Conservation (phyloP, 176 grass and related monocot species). For the Zizania latifolia region DNA sequence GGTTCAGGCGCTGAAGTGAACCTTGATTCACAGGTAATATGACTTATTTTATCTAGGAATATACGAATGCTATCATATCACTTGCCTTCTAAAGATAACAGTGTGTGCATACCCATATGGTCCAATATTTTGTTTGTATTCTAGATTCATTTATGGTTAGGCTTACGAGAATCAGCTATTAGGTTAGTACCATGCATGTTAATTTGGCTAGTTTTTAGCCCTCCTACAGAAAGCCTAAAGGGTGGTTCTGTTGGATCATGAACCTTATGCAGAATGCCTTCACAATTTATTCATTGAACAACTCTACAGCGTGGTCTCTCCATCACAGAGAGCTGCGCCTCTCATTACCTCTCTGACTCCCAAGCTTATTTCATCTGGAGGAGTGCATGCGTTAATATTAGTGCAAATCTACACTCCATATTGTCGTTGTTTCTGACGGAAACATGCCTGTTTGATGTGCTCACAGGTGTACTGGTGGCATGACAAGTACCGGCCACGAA, state of each 20-base stretch:
- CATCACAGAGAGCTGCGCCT: background rate
- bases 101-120: background rate
- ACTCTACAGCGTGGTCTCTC: too few relatives aligned
- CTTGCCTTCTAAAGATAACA: background rate
- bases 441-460: constrained; percentile 14
- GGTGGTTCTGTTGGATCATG: background rate
- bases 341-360: background rate
- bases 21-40: constrained; percentile 74
- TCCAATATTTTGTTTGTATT: background rate
- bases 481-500: constrained; percentile 90
- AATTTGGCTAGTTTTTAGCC: background rate
- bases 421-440: constrained; percentile 8
- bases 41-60: background rate
- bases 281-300: too few relatives aligned
- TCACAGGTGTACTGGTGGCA: constrained; percentile 97
- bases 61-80: background rate
- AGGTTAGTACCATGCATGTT: background rate
- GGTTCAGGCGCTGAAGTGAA: constrained; percentile 86
- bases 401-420: constrained; percentile 7
- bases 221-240: background rate
- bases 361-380: constrained; percentile 4
- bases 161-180: background rate
- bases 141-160: background rate
- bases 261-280: background rate
- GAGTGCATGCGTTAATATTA: background rate